Base-by-base conservation (phyloP, 805 yeast species). In the Candida pseudoglaebosa region DNA sequence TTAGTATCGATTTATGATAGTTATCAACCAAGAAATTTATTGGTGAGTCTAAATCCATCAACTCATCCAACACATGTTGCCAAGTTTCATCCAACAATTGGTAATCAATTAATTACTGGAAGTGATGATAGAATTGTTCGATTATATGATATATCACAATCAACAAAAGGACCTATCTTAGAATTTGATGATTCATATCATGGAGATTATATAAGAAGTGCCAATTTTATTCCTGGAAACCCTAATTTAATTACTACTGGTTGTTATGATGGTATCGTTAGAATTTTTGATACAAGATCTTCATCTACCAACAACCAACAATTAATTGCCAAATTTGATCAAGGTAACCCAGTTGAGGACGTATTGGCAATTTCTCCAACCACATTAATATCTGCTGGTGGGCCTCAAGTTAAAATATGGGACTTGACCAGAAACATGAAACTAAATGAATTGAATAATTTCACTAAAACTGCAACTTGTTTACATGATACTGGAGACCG, bases 381-480 rank as follows among this genome's bases (percentile, higher is more conserved):
- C 13, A 84, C 89, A 3, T 65, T 88, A 44, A 80, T 87, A 4
- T 78, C 88, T 18, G 83, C 93, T 41, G 85, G 89, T 24, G 95
- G 93, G 0, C 82, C 90, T 4, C 72, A 75, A 19, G 82, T 93
- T 37, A 86, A 84, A 61, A 83, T 90, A 4, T 93, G 97, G 97
- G 98, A 93, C 59, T 67, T 93, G 46, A 71, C 90, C 6, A 81
- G 95, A 12, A 90, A 89, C 24, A 61, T 71, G 24, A 81, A 81
- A 54, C 67, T 85, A 32, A 75, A 77, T 52, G 86, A 85, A 48
- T 71, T 95, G 55, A 76, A 80, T 36, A 91, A 90, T 61, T 93
- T 93, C 69, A 90, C 90, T 50, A 91, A 93, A 62, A 85, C 97
- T 1, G 96, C 91, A 29, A 90, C 97, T 12, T 81, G 90, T 44